These are phyloP conservation scores for Vigna trinervia DNA, from an alignment of 306 rosid genomes.

Conservation along the genomic window DNA sequence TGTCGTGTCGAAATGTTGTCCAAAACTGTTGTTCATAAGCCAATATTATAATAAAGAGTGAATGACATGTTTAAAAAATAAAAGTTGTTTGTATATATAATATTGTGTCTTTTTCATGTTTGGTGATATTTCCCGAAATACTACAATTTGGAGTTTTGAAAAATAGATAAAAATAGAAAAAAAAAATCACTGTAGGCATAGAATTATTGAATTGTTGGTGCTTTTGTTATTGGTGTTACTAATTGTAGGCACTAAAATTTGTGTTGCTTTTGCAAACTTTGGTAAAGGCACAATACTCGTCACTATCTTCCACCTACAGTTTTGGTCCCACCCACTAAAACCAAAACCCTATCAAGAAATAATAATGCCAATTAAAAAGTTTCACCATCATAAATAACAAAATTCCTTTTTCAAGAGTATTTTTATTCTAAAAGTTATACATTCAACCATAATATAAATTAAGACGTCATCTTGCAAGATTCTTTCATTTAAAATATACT, in stretches of 20 bases:
- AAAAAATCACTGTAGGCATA: background rate
- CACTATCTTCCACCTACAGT: conserved; percentile 42
- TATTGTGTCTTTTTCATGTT: background rate
- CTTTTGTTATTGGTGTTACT: conserved; percentile 31
- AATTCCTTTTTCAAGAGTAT: background rate
- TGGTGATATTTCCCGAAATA: background rate
- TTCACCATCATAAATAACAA: conserved; percentile 21
- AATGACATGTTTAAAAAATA: background rate
- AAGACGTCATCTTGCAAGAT: no score
- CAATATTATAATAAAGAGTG: background rate
- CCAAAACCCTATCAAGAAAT: conserved; percentile 22
- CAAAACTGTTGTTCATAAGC: no score
- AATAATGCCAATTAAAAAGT: conserved; percentile 7
- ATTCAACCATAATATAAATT: no score
- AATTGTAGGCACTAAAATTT: conserved; percentile 48
- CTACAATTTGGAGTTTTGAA: background rate
- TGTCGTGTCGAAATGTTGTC: no score
- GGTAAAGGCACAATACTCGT: conserved; percentile 47
- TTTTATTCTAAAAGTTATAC: no score
- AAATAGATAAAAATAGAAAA: background rate
- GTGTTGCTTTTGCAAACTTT: conserved; percentile 48
- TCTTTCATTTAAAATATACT: no score
- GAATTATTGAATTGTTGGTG: background rate
- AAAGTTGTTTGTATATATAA: background rate
- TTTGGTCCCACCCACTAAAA: conserved; percentile 54